Evolutionary conservation across 345 rosid genomes (phyloP).

Genomic region (Atalantia buxifolia): DNA sequence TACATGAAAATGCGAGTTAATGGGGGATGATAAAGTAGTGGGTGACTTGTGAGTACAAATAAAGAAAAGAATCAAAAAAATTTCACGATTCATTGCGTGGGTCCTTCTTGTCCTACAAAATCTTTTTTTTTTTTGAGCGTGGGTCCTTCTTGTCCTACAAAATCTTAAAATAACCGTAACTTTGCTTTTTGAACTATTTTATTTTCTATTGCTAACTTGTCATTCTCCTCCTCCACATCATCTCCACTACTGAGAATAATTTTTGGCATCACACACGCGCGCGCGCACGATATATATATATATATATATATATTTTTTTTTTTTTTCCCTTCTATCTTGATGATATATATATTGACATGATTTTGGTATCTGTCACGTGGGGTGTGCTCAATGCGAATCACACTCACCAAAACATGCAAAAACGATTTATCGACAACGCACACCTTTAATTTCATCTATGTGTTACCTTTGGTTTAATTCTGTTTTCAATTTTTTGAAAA

Average conservation of each 20-base stretch:
- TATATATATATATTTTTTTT: too few relatives aligned
- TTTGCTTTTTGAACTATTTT: not conserved
- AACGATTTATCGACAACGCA: not conserved
- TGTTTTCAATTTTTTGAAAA: too few relatives aligned
- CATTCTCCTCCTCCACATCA: conserved; percentile 14
- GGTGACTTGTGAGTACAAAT: conserved; percentile 6
- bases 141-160: conserved; percentile 9
- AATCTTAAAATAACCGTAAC: not conserved
- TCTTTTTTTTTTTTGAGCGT: too few relatives aligned
- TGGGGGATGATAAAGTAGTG: conserved; percentile 1
- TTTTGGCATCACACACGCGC: not conserved
- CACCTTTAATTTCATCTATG: not conserved
- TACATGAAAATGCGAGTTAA: not conserved
- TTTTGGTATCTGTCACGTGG: conserved; percentile 5
- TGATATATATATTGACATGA: not conserved
- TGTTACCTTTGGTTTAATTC: not conserved
- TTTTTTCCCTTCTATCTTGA: too few relatives aligned
- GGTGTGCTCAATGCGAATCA: conserved; percentile 4
- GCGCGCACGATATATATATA: too few relatives aligned
- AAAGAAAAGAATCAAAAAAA: conserved; percentile 1
- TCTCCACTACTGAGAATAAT: conserved; percentile 3
- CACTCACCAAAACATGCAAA: not conserved
- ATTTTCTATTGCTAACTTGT: not conserved
- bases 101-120: conserved; percentile 9
- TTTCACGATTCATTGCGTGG: not conserved